These are phyloP conservation scores for Hanseniaspora taiwanica DNA, from an alignment of 805 yeast species.

Conservation along the genomic window DNA sequence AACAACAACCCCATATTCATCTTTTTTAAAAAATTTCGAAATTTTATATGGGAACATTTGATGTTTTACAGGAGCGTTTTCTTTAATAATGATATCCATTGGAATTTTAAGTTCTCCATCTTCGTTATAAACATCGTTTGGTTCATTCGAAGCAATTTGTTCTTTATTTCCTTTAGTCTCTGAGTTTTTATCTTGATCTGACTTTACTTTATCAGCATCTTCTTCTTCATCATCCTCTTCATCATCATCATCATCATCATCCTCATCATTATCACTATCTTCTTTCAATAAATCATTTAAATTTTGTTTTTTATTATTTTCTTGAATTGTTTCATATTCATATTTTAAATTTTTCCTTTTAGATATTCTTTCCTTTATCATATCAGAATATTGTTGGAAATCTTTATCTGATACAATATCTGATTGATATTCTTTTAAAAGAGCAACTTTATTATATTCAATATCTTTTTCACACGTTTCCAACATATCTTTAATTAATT, in stretches of 20 bases:
- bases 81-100: slow-evolving; percentile 15
- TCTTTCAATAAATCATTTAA: slow-evolving; percentile 8
- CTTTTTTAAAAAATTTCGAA: slow-evolving; percentile 41
- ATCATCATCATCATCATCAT: slow-evolving; percentile 20
- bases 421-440: background rate
- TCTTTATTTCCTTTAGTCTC: background rate
- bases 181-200: background rate
- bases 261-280: slow-evolving; percentile 17
- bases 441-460: background rate
- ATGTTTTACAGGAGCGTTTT: slow-evolving; percentile 22
- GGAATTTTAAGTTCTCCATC: slow-evolving; percentile 10
- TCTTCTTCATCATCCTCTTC: slow-evolving; percentile 24
- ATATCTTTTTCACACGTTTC: background rate
- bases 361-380: slow-evolving; percentile 11
- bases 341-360: slow-evolving; percentile 11
- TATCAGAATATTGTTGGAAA: background rate
- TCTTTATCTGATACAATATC: background rate
- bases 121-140: slow-evolving; percentile 17
- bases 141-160: slow-evolving; percentile 22
- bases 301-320: background rate
- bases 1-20: slow-evolving; percentile 80
- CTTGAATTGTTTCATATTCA: slow-evolving; percentile 14
- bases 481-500: background rate
- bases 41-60: slow-evolving; percentile 68
- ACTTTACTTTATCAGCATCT: slow-evolving; percentile 13